Base-by-base conservation (phyloP, 2,329 filamentous ascomycete species). In the Aureobasidium sp. region DNA sequence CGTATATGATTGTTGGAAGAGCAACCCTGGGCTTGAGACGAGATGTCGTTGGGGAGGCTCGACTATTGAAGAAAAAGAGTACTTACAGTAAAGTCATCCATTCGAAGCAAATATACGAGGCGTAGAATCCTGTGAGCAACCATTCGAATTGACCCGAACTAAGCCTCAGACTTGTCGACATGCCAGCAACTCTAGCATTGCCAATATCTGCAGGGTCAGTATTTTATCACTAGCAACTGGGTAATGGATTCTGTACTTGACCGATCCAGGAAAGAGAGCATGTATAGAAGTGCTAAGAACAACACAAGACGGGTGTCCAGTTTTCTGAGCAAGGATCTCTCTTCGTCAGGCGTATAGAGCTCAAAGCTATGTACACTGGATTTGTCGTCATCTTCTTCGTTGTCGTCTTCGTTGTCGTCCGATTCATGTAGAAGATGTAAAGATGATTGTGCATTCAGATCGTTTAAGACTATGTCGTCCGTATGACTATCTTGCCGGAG, bases 211-310 rank as follows among this genome's bases (percentile, higher is more conserved):
- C 14, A 29, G 12, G 8, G 44, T 66, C 51, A 64, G 45, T 36
- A 8, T 9, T 12, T 15, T 22, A 25, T 17, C 27, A 5, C 15
- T 11, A 25, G 39, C 9, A 65, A 61, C 44, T n/a, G 55, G 36
- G 62, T 37, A 34, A 67, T 61, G 47, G 67, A n/a, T 51, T 63
- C 61, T n/a, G 61, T 78, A 91, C 90, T 96, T 20, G 89, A 92
- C 67, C 91, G 82, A 73, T 96, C 91, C 66, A 96, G 76, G 71
- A 96, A 96, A 65, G 87, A 88, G 65, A 96, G 78, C 79, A 95
- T 83, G 72, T 94, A 97, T 14, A 96, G 80, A 63, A 93, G 72
- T 12, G 90, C 88, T 65, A 96, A 82, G 71, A 96, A 95, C 0
- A 89, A 73, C 6, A 96, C 90, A 59, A 97, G 80, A 66, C 82